Evolutionary conservation across 306 rosid species (phyloP).

Genomic region (Macrotyloma uniflorum): DNA sequence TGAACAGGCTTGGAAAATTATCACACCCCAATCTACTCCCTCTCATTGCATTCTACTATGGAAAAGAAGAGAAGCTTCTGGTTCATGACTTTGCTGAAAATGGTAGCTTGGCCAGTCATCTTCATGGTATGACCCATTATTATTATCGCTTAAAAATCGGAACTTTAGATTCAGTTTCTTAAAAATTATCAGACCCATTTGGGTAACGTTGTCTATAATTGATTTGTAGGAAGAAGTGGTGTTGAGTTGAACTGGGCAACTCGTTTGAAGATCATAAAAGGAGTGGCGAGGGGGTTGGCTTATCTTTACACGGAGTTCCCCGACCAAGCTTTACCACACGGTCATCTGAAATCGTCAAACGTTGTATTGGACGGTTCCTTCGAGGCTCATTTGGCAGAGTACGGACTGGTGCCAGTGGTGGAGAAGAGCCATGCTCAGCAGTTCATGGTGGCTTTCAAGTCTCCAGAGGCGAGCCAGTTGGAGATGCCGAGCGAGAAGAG

Average conservation of each 20-base stretch:
- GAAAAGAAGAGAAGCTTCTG: conserved; percentile 69
- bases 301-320: conserved; percentile 70
- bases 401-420: conserved; percentile 52
- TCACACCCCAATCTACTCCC: conserved; percentile 67
- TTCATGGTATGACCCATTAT: conserved; percentile 50
- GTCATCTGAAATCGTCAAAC: conserved; percentile 91
- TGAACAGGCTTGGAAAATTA: conserved; percentile 69
- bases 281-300: conserved; percentile 65
- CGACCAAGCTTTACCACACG: conserved; percentile 49
- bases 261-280: conserved; percentile 77
- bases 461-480: conserved; percentile 56
- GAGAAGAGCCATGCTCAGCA: conserved; percentile 60
- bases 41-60: conserved; percentile 61
- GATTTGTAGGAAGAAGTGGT: conserved; percentile 52
- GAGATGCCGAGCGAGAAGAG: conserved; percentile 49
- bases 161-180: too few species aligned
- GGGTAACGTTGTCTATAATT: not conserved
- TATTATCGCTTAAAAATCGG: not conserved
- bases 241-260: conserved; percentile 65
- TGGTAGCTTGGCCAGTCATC: conserved; percentile 76
- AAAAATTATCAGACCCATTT: too few species aligned
- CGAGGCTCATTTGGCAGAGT: conserved; percentile 63
- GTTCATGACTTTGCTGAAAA: conserved; percentile 55
- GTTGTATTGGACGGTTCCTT: conserved; percentile 54
- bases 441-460: conserved; percentile 63